phyloP scores from a whole-genome alignment of 768 basidiomycete genomes.

The Coprinopsis cinerea region DNA sequence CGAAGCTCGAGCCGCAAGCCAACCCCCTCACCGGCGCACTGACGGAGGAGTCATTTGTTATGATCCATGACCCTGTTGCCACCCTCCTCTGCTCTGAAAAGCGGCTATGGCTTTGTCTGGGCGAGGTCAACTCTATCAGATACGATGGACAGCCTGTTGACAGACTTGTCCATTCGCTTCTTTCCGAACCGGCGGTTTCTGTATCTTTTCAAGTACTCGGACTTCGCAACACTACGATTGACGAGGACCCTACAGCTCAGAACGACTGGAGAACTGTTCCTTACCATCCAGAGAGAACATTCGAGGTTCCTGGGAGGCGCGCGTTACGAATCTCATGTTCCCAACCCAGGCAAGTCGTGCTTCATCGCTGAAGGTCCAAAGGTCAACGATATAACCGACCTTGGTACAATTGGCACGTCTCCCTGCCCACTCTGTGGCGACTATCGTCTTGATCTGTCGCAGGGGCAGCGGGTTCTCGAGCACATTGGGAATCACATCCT shows the following conservation, averaged over 20 bases:
- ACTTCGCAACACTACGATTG: conserved; percentile 13
- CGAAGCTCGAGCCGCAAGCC: too few species aligned
- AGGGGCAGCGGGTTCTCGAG: conserved; percentile 19
- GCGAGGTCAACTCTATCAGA: conserved; percentile 13
- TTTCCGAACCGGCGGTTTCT: conserved; percentile 10
- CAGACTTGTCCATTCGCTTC: conserved; percentile 9
- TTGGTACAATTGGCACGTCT: conserved; percentile 12
- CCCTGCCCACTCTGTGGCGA: conserved; percentile 10
- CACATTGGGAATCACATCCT: conserved; percentile 25
- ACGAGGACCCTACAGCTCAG: conserved; percentile 14
- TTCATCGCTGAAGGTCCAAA: too few species aligned
- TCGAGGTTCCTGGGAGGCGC: conserved; percentile 14
- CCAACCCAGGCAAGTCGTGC: too few species aligned
- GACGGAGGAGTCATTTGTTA: too few species aligned
- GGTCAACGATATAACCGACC: too few species aligned
- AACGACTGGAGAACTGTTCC: conserved; percentile 18
- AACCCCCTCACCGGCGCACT: too few species aligned
- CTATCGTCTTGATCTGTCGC: too few species aligned
- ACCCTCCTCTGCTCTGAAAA: conserved; percentile 12
- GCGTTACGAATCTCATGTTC: conserved; percentile 6
- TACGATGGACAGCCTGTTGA: conserved; percentile 9
- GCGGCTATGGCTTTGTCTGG: conserved; percentile 15
- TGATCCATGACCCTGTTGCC: conserved; percentile 13
- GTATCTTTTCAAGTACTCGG: conserved; percentile 16
- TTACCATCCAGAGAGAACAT: conserved; percentile 10